Evolutionary conservation across 1,284 basidiomycete genomes (phyloP).

Genomic region (Pseudozyma tsukubaensis): DNA sequence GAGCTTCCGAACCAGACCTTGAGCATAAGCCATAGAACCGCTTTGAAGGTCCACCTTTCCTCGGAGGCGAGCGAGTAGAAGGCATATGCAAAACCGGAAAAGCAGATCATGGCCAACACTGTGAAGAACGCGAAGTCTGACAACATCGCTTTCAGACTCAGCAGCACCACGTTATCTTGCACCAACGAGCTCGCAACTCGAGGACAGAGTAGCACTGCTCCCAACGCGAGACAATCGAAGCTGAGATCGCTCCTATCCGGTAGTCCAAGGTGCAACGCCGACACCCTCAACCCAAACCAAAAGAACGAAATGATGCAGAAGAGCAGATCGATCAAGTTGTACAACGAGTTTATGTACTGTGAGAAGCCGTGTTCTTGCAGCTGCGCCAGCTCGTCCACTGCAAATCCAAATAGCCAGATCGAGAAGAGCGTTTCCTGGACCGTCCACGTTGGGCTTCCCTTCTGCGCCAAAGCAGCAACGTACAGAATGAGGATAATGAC

Average conservation of each 20-base stretch:
- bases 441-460: slow-evolving; percentile 53
- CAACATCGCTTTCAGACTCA: slow-evolving; percentile 78
- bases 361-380: slow-evolving; percentile 93
- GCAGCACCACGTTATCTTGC: slow-evolving; percentile 69
- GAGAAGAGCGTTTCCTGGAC: slow-evolving; percentile 53
- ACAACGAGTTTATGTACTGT: slow-evolving; percentile 72
- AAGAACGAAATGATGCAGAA: slow-evolving; percentile 67
- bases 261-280: slow-evolving; percentile 58
- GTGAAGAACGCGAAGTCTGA: slow-evolving; percentile 74
- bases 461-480: slow-evolving; percentile 65
- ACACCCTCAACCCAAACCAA: slow-evolving; percentile 67
- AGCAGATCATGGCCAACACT: slow-evolving; percentile 77
- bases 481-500: slow-evolving; percentile 60
- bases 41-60: slow-evolving; percentile 70
- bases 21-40: slow-evolving; percentile 90
- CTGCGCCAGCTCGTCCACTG: slow-evolving; percentile 88
- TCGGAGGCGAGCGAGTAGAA: slow-evolving; percentile 78
- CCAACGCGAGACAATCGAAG: slow-evolving; percentile 67
- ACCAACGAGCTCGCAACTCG: slow-evolving; percentile 69
- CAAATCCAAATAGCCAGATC: slow-evolving; percentile 75
- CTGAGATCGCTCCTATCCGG: slow-evolving; percentile 58
- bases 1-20: slow-evolving; percentile 75
- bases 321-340: slow-evolving; percentile 56
- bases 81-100: slow-evolving; percentile 88
- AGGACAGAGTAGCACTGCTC: slow-evolving; percentile 68